Base-by-base conservation (phyloP, 176 grass and related monocot species). In the Carex parvula region DNA sequence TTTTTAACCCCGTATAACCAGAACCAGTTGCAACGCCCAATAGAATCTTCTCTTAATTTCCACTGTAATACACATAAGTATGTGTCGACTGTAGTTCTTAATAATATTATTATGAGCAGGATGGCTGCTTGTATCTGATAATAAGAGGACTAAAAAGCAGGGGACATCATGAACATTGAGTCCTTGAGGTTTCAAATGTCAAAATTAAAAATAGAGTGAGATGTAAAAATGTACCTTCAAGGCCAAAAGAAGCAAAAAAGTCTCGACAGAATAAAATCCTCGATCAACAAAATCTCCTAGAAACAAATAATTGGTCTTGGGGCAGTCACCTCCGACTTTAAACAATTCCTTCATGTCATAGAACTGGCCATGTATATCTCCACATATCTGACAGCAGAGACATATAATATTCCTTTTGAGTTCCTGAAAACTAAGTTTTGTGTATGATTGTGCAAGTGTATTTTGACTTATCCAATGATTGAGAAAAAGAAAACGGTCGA, bases 291-390 rank as follows among this genome's bases (percentile, higher is more conserved):
- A 99, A 89, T 99, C 96, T 26, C 96, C 96, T 70, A 99, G 84
- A 91, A 99, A 99, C 56, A 95, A 85, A 85, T 99, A 99, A 84
- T 99, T 99, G 85, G 96, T 99, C 88, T 89, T 99, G 74, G 96
- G 96, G 66, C 96, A 99, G 79, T 99, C 96, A 83, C 93, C 96
- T 85, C 96, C 96, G 79, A 99, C 96, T 92, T 90, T 99, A 83
- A 99, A 99, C 53, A 99, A 84, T 66, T 99, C 96, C 88, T 99
- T 99, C 96, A 99, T 99, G 85, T 99, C 96, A 83, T 99, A 99
- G 66, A 99, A 99, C 41, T 99, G 96, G 41, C 96, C 96, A 81
- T 99, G 96, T 83, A 99, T 99, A 68, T 99, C 96, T 80, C 96
- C 96, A 88, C 96, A 99, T 88, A 99, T 99, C 96, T 99, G 87